These are phyloP conservation scores for Mycena albidolilacea DNA, from an alignment of 768 basidiomycete genomes.

Conservation along the genomic window DNA sequence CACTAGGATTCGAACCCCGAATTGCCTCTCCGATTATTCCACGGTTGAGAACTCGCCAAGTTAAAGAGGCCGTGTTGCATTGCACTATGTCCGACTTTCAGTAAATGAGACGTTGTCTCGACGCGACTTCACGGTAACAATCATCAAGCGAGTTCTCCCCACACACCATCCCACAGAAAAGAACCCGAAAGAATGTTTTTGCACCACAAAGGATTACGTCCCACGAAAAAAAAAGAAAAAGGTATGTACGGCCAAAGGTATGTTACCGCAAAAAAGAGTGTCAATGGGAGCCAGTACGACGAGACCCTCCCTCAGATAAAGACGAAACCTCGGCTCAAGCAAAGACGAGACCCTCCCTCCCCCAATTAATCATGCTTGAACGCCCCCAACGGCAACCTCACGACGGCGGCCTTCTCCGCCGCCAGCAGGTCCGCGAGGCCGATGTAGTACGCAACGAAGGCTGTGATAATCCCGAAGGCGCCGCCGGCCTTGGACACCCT, in stretches of 20 bases:
- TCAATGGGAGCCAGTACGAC: too few species aligned
- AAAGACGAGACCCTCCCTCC: too few species aligned
- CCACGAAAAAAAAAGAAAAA: too few species aligned
- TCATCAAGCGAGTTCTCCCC: neutral
- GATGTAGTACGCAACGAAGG: slow-evolving; percentile 51
- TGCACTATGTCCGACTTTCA: slow-evolving; percentile 1
- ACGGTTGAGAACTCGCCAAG: neutral
- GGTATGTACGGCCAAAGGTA: too few species aligned
- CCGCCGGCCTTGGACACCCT: slow-evolving; percentile 47
- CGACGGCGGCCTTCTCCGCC: slow-evolving; percentile 46
- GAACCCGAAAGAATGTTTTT: neutral
- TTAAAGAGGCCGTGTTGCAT: neutral
- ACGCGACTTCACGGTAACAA: neutral
- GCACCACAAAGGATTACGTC: too few species aligned
- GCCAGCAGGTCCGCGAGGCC: slow-evolving; percentile 49
- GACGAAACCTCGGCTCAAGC: too few species aligned
- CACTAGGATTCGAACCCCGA: slow-evolving; percentile 17
- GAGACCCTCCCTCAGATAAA: too few species aligned
- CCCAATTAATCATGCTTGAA: slow-evolving; percentile 37
- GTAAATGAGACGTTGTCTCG: too few species aligned
- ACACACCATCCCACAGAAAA: neutral
- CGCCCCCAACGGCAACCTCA: slow-evolving; percentile 48
- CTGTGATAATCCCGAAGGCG: slow-evolving; percentile 51
- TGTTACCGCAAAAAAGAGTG: too few species aligned
- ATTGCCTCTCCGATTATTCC: neutral